Evolutionary conservation across 306 rosid species (phyloP), one percentile per base, ranked within the genome.

Genomic region (Cyclanthera cordifolia): DNA sequence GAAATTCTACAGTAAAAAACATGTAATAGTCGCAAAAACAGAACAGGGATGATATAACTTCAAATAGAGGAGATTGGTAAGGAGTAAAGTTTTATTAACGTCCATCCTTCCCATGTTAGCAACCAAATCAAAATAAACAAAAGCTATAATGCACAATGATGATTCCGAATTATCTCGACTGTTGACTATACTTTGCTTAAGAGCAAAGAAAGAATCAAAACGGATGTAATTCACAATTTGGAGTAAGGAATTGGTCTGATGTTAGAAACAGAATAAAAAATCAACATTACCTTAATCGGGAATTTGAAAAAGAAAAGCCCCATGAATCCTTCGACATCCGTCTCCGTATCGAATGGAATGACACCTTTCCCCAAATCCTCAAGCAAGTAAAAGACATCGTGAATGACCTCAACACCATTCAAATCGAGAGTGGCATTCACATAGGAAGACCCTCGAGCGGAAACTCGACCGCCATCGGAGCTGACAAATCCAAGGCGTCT

Each of bases 351-450:
- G n/a, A 93, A 89, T 8, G 95, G 96, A 21, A 93, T 83, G 0
- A 86, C 83, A 9, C 96, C 95, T 66, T 23, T 87, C 0, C 90
- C 86, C 53, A 87, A 74, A 73, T 93, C 98, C 48, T 81, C 83
- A 6, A 89, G 58, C 89, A 93, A 78, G 81, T 87, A 89, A 54
- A 93, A 83, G 15, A 76, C 88, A 1, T 89, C 98, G 27, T 84
- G 84, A 17, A 89, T 74, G 11, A 89, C 82, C 82, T 82, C 86
- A 3, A 89, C 71, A 0, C 90, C 98, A 63, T 89, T 71, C 13
- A 87, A 72, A 52, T 76, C 80, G 16, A 93, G 82, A 56, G 90
- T 82, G 51, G 89, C 91, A 46, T 87, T 79, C 7, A 87, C 83
- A 66, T 83, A 87, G 10, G 96, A 86, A 4, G 85, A 82, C 0